Evolutionary conservation across 1,284 basidiomycete genomes (phyloP).

Genomic region (Cutaneotrichosporon dermatis): DNA sequence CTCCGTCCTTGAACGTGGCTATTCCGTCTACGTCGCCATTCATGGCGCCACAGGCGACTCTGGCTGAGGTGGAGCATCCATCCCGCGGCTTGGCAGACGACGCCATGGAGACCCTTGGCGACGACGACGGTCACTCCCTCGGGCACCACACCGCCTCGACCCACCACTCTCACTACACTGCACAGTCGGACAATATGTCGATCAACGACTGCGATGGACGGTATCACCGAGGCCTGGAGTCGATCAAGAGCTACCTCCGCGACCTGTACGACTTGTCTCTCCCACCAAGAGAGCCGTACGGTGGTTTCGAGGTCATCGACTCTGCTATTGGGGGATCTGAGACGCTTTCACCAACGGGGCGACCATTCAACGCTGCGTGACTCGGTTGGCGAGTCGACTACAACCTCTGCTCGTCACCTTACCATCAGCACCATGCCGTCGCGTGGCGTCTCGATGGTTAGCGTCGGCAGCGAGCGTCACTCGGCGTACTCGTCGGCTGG

Average conservation of each 20-base stretch:
- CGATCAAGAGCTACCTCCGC: constrained; percentile 88
- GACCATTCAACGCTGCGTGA: constrained; percentile 3
- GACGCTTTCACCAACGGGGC: not conserved
- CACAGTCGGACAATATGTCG: constrained; percentile 10
- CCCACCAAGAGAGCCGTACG: constrained; percentile 38
- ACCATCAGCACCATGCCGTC: constrained; percentile 8
- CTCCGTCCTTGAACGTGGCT: constrained; percentile 47
- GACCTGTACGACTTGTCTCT: constrained; percentile 82
- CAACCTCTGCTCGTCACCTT: constrained; percentile 1
- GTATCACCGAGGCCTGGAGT: constrained; percentile 61
- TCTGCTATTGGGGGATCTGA: not conserved
- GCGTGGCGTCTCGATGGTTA: constrained; percentile 24
- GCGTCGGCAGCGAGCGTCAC: constrained; percentile 21
- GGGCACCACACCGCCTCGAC: too few species aligned
- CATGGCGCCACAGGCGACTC: constrained; percentile 39
- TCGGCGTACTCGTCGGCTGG: constrained; percentile 7
- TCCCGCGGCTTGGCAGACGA: not conserved
- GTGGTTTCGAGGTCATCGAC: constrained; percentile 37
- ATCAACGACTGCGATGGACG: constrained; percentile 24
- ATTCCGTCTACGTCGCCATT: constrained; percentile 62
- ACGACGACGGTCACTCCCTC: constrained; percentile 10
- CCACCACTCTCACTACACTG: not conserved
- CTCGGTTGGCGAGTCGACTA: constrained; percentile 13
- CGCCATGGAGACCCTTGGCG: constrained; percentile 18
- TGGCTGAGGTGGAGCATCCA: constrained; percentile 11